These are phyloP conservation scores for Microcyclospora tardicrescens DNA, from an alignment of 2,329 filamentous ascomycete species.

Conservation along the genomic window DNA sequence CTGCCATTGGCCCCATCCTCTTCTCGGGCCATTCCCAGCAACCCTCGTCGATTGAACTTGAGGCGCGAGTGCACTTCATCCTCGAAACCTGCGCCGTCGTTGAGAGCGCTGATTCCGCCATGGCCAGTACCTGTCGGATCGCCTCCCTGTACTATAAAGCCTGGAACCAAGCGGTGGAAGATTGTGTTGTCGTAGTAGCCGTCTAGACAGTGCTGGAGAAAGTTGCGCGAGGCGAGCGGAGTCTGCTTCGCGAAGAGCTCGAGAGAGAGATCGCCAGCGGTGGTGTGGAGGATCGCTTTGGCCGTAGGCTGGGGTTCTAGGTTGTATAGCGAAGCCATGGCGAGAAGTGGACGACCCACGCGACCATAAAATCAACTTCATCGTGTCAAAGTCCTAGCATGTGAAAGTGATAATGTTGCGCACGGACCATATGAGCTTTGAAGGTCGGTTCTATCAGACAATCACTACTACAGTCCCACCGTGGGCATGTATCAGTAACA, in stretches of 20 bases:
- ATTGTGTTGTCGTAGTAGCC: slow-evolving; percentile 90
- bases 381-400: too few species aligned
- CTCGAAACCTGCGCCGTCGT: slow-evolving; percentile 66
- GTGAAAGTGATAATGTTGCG: too few species aligned
- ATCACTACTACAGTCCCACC: too few species aligned
- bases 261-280: slow-evolving; percentile 73
- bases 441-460: too few species aligned
- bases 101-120: slow-evolving; percentile 84
- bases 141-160: slow-evolving; percentile 88
- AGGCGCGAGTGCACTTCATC: slow-evolving; percentile 89
- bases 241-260: slow-evolving; percentile 93
- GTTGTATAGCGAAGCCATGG: slow-evolving; percentile 84
- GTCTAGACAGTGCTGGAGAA: slow-evolving; percentile 86
- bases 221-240: slow-evolving; percentile 83
- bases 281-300: slow-evolving; percentile 82
- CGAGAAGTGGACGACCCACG: too few species aligned
- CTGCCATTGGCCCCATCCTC: slow-evolving; percentile 68
- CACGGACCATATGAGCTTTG: too few species aligned
- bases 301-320: slow-evolving; percentile 90
- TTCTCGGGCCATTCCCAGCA: slow-evolving; percentile 94
- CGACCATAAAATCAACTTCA: too few species aligned
- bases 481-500: too few species aligned
- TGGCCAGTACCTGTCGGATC: slow-evolving; percentile 87
- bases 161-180: slow-evolving; percentile 84
- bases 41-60: slow-evolving; percentile 80